Percentiles rank a stretch among this genome's conserved stretches.
These are phyloP conservation scores for Akanthomyces lecanii DNA, from an alignment of 2,329 filamentous ascomycete genomes.

Conservation along the genomic window DNA sequence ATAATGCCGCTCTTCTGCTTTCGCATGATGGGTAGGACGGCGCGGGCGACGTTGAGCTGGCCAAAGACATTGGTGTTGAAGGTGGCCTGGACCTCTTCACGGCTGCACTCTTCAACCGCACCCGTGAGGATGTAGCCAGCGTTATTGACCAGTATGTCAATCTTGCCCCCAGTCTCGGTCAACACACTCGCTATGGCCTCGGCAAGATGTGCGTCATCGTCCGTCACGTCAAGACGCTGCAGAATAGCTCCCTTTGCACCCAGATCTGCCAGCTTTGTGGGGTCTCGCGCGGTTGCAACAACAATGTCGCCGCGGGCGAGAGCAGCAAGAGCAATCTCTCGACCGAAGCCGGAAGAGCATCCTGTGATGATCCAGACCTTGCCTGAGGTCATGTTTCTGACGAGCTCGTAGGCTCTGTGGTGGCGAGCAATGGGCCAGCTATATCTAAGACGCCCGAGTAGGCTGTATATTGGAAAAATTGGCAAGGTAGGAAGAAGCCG, in stretches of 20 bases:
- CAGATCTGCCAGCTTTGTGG: conserved; percentile 38
- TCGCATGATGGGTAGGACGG: conserved; percentile 45
- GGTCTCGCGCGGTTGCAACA: conserved; percentile 45
- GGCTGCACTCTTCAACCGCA: conserved; percentile 36
- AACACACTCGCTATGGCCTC: not conserved
- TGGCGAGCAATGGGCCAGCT: not conserved
- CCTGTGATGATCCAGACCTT: conserved; percentile 52
- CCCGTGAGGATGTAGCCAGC: conserved; percentile 44
- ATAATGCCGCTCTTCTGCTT: conserved; percentile 31
- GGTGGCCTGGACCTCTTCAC: conserved; percentile 32
- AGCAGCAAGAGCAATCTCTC: conserved; percentile 39
- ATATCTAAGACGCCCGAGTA: not conserved
- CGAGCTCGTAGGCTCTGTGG: not conserved
- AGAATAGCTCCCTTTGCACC: conserved; percentile 39
- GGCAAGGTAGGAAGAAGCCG: not conserved
- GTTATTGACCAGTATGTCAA: conserved; percentile 47
- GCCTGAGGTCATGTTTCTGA: not conserved
- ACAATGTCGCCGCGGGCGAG: conserved; percentile 45
- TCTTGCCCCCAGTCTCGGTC: conserved; percentile 29
- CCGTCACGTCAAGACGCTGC: conserved; percentile 44
- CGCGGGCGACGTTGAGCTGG: conserved; percentile 43
- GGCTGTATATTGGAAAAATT: not conserved
- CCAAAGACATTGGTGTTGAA: conserved; percentile 55
- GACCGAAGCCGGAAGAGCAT: conserved; percentile 48
- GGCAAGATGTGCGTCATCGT: not conserved